Evolutionary conservation across 106 monocot species (phyloP), one percentile per base, ranked within the genome.

Genomic region (Dendrobium huoshanense): DNA sequence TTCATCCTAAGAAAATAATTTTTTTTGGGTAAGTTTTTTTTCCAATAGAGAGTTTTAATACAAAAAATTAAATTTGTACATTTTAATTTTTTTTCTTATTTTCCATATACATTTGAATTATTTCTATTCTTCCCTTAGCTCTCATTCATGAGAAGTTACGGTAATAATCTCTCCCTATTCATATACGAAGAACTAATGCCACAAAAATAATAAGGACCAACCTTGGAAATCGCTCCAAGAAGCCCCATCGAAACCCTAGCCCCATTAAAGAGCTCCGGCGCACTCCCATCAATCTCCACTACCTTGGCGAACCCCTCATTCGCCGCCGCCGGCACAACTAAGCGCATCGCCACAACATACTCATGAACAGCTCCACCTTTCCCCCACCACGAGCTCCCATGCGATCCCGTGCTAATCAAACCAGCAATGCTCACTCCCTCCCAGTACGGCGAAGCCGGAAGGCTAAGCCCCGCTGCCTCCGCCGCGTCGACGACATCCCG

Each of bases 311-410:
- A 90, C 11, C 85, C 91, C 25, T 90, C 89, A 18, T 73, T 19
- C 20, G 51, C 41, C 4, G 44, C 55, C 2, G 91, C 88, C 48
- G 92, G 86, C 18, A 95, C 82, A 16, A 92, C 94, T 3, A 95
- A 10, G 49, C 87, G 85, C 41, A 95, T 47, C 31, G 78, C 65
- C 20, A 87, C 90, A 1, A 95, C 85, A 31, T 90, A 72, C 33
- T 95, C 94, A 51, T 95, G 94, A 22, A 90, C 86, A 0, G 94
- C 86, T 0, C 94, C 94, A 0, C 94, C 94, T 13, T 48, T 81
- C 1, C 90, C 94, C 94, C 92, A 92, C 94, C 94, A 95, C 4
- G 94, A 95, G 83, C 94, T 95, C 51, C 94, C 94, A 22, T 92
- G 94, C 44, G 90, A 79, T 48, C 94, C 94, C 3, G 90, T 95